Evolutionary conservation across 306 rosid genomes (phyloP).

Genomic region (Sindora glabra): DNA sequence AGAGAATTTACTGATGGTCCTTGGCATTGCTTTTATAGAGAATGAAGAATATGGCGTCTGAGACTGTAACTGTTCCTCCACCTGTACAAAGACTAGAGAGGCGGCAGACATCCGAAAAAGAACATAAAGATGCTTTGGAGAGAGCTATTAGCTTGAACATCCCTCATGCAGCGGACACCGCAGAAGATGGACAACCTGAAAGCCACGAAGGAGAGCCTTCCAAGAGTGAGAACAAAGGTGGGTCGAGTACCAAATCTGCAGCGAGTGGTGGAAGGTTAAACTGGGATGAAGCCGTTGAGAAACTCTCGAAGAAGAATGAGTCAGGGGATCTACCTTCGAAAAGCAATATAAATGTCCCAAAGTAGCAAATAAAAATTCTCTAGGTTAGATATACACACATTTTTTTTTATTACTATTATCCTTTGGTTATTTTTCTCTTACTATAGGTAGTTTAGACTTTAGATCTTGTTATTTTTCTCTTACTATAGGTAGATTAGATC

Average conservation of each 20-base stretch:
- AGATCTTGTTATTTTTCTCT: too few relatives aligned
- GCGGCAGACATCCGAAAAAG: constrained; percentile 55
- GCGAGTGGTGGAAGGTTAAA: constrained; percentile 31
- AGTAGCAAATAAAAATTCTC: constrained; percentile 2
- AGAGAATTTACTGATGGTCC: background rate
- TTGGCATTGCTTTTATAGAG: constrained; percentile 17
- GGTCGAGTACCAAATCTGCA: constrained; percentile 13
- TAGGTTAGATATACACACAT: background rate
- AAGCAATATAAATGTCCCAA: constrained; percentile 17
- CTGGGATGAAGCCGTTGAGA: constrained; percentile 73
- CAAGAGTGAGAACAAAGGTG: constrained; percentile 2
- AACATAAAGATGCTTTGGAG: constrained; percentile 74
- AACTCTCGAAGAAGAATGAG: constrained; percentile 39
- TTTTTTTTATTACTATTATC: too few relatives aligned
- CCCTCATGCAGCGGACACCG: constrained; percentile 50
- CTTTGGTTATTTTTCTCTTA: too few relatives aligned
- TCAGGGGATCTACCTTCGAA: constrained; percentile 21
- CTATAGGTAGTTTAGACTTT: background rate
- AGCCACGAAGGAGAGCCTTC: constrained; percentile 25
- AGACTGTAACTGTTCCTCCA: constrained; percentile 57
- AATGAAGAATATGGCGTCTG: constrained; percentile 36
- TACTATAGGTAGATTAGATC: background rate
- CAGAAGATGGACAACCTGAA: constrained; percentile 22
- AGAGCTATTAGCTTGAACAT: constrained; percentile 74
- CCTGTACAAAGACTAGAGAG: constrained; percentile 48